A percentile compares a stretch with the other conserved stretches of the same genome.
Conservation (phyloP, 1,284 basidiomycete species). For the Heterobasidion parviporum region DNA sequence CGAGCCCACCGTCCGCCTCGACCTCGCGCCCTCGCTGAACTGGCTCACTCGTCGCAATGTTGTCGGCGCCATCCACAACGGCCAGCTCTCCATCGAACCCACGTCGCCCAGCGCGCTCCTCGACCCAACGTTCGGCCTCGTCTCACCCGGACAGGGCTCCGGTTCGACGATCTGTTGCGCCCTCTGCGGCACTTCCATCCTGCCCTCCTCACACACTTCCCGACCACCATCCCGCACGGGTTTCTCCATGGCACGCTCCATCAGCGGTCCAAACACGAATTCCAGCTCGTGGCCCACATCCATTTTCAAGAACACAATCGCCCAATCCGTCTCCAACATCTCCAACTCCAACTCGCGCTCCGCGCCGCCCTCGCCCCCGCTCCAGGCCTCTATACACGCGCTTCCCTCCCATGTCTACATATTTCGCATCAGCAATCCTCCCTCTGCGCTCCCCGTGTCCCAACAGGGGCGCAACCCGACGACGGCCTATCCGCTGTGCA, state of each 20-base stretch:
- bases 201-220: conserved; percentile 20
- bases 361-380: conserved; percentile 14
- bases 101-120: conserved; percentile 48
- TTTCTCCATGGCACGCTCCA: conserved; percentile 11
- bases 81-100: conserved; percentile 88
- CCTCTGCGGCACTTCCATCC: conserved; percentile 67
- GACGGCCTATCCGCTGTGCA: conserved; percentile 62
- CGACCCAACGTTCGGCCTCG: conserved; percentile 27
- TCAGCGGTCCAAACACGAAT: conserved; percentile 12
- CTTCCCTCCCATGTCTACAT: conserved; percentile 45
- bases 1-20: conserved; percentile 88
- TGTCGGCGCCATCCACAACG: conserved; percentile 77
- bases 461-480: neutral
- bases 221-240: conserved; percentile 17
- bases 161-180: conserved; percentile 46
- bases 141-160: conserved; percentile 31
- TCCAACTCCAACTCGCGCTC: neutral
- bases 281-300: conserved; percentile 43
- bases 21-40: conserved; percentile 89
- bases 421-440: conserved; percentile 37
- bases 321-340: conserved; percentile 20
- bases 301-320: conserved; percentile 46
- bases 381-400: conserved; percentile 17
- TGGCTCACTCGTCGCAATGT: conserved; percentile 91
- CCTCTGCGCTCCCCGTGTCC: conserved; percentile 11